phyloP scores from a whole-genome alignment of 129 eudicot species.

The Flaveria trinervia region DNA sequence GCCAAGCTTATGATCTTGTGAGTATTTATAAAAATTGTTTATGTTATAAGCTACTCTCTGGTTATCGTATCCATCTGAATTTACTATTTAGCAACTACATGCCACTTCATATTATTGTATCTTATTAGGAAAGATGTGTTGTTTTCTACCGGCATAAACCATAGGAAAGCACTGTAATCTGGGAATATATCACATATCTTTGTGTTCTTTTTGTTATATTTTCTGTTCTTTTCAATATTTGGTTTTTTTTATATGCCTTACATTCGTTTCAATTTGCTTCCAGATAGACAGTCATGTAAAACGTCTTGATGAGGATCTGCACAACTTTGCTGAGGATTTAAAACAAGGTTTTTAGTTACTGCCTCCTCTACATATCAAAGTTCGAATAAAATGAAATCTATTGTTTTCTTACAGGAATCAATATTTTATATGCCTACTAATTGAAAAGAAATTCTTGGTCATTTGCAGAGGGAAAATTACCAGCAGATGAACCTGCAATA shows the following conservation, averaged over 20 bases:
- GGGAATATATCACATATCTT: not conserved
- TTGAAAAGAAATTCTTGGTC: not conserved
- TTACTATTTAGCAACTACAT: constrained; percentile 11
- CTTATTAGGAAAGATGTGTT: constrained; percentile 9
- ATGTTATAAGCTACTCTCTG: not conserved
- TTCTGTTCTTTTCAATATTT: not conserved
- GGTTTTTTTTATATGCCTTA: not conserved
- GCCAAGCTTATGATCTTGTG: constrained; percentile 97
- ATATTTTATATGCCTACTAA: not conserved
- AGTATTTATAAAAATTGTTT: constrained; percentile 28
- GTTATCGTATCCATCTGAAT: not conserved
- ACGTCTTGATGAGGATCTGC: constrained; percentile 97
- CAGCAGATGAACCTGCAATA: constrained; percentile 88
- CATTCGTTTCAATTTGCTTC: constrained; percentile 21
- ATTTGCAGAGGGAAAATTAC: constrained; percentile 83
- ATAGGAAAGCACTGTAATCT: not conserved
- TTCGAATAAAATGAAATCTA: not conserved
- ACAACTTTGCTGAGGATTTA: constrained; percentile 89
- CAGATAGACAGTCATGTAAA: constrained; percentile 99
- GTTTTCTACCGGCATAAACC: not conserved
- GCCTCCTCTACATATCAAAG: no score
- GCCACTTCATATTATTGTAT: not conserved
- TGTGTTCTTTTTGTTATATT: not conserved
- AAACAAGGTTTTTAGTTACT: constrained; percentile 68
- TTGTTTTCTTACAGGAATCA: not conserved